Conservation (phyloP, 2,329 filamentous ascomycete genomes). For the Neopestalotiopsis rosae region DNA sequence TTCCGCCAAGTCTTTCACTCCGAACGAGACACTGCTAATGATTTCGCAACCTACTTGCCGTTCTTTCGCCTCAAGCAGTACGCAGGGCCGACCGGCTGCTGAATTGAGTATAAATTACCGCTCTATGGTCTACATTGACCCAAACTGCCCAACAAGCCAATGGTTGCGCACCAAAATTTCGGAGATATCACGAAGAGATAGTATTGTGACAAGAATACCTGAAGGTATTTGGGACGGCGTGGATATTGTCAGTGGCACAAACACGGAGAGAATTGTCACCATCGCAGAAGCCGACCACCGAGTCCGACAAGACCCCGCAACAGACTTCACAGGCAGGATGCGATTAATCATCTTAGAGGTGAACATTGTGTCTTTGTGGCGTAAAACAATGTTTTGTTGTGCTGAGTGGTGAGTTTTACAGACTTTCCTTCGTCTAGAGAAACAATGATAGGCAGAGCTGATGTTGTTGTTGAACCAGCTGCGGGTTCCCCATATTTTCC, state of each 20-base stretch:
- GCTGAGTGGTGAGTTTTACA: conserved; percentile 43
- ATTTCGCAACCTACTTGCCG: conserved; percentile 48
- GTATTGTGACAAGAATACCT: conserved; percentile 55
- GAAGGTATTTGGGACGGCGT: conserved; percentile 43
- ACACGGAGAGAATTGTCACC: conserved; percentile 42
- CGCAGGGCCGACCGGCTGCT: neutral
- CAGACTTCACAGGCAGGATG: conserved; percentile 46
- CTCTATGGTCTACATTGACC: conserved; percentile 62
- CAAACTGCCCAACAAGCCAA: conserved; percentile 54
- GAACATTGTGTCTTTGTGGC: conserved; percentile 35
- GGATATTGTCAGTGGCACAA: conserved; percentile 34
- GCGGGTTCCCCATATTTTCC: conserved; percentile 58
- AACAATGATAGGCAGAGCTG: neutral
- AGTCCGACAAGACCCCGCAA: conserved; percentile 37
- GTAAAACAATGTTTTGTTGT: conserved; percentile 43
- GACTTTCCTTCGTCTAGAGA: neutral
- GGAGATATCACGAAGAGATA: conserved; percentile 52
- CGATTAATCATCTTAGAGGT: conserved; percentile 39
- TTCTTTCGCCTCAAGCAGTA: conserved; percentile 8
- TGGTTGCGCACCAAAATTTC: conserved; percentile 58
- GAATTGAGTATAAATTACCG: conserved; percentile 41
- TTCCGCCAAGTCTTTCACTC: conserved; percentile 49
- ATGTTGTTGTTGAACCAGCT: conserved; percentile 41
- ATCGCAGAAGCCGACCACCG: conserved; percentile 49
- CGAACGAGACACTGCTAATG: conserved; percentile 55